These are phyloP conservation scores for Tricholomella constricta DNA, from an alignment of 768 basidiomycete species.

Conservation along the genomic window DNA sequence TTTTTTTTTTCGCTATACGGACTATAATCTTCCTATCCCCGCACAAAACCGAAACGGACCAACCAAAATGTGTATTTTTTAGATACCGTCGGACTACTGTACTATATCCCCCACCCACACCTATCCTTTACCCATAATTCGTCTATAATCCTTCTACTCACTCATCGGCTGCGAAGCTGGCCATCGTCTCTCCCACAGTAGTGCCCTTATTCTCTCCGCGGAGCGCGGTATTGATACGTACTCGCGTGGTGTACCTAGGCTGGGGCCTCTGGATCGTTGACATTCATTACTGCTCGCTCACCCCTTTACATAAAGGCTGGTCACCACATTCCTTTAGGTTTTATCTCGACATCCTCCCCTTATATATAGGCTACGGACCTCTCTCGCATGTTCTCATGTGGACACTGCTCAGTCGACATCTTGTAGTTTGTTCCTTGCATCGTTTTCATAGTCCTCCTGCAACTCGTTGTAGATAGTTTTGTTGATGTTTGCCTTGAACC, in stretches of 20 bases:
- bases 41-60: slow-evolving; percentile 6
- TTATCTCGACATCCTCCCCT: neutral
- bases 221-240: slow-evolving; percentile 3
- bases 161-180: slow-evolving; percentile 13
- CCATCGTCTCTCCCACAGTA: slow-evolving; percentile 10
- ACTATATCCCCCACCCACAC: slow-evolving; percentile 8
- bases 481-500: too few species aligned
- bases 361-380: slow-evolving; percentile 1
- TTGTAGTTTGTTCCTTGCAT: neutral
- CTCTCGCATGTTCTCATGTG: neutral
- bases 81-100: slow-evolving; percentile 18
- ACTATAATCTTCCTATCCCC: slow-evolving; percentile 1
- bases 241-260: slow-evolving; percentile 6
- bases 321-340: slow-evolving; percentile 10
- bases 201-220: slow-evolving; percentile 8
- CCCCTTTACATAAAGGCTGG: slow-evolving; percentile 6
- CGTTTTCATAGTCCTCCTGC: too few species aligned
- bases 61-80: slow-evolving; percentile 20
- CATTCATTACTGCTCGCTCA: neutral
- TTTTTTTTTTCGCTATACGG: neutral
- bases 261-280: slow-evolving; percentile 11
- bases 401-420: neutral
- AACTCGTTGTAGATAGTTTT: too few species aligned
- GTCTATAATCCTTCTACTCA: slow-evolving; percentile 16
- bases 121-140: slow-evolving; percentile 3